Conservation (phyloP, 2,329 filamentous ascomycete species). For the Arachnomyces sp. region DNA sequence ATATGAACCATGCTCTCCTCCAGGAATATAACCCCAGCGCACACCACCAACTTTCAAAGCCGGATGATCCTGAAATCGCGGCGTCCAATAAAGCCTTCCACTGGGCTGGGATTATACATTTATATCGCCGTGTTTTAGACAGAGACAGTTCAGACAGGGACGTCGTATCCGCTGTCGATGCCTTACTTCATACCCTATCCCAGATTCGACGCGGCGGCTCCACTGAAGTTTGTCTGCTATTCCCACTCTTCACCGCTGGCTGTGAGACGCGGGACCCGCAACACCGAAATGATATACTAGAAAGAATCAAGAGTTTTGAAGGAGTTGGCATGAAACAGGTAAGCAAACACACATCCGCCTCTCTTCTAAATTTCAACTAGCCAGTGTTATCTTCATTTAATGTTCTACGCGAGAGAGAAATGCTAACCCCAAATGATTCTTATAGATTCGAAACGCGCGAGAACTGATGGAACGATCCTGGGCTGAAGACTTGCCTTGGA, state of each 20-base stretch:
- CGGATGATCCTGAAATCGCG: constrained; percentile 42
- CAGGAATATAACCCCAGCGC: constrained; percentile 31
- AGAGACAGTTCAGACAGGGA: constrained; percentile 49
- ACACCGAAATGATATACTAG: constrained; percentile 55
- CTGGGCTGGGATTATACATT: constrained; percentile 68
- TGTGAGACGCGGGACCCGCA: constrained; percentile 57
- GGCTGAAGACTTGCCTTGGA: constrained; percentile 31
- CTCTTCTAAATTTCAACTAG: neutral
- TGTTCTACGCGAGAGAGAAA: constrained; percentile 1
- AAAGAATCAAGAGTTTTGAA: constrained; percentile 61
- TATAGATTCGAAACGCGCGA: constrained; percentile 33
- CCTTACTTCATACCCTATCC: constrained; percentile 56
- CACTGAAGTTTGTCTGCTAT: constrained; percentile 67
- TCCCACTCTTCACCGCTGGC: constrained; percentile 77
- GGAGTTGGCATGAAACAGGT: constrained; percentile 71
- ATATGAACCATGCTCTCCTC: constrained; percentile 51
- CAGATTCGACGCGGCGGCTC: constrained; percentile 59
- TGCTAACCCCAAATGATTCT: neutral
- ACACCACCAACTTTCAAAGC: constrained; percentile 28
- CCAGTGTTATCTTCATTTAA: neutral
- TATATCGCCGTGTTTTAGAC: constrained; percentile 65
- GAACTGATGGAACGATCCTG: constrained; percentile 35
- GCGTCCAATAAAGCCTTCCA: constrained; percentile 74
- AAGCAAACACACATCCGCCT: constrained; percentile 23
- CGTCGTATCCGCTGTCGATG: constrained; percentile 56